Conservation (phyloP, 768 basidiomycete species). For the Rhodotorula kratochvilovae region DNA sequence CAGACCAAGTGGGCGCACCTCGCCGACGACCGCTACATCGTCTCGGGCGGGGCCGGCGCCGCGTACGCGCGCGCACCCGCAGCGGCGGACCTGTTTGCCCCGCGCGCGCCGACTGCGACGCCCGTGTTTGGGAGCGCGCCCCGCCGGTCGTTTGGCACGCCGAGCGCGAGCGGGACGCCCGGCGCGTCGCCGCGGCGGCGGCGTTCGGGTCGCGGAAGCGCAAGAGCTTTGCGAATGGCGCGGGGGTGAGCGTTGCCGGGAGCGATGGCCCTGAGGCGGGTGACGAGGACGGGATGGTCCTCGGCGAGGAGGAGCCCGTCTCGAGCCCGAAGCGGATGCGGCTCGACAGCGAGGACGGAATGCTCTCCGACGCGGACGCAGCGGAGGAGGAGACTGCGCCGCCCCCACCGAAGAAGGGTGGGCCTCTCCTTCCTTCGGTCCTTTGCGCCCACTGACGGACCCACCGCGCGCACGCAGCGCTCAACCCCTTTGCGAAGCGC, state of each 20-base stretch:
- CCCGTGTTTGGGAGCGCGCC: conserved; percentile 20
- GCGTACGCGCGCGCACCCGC: not conserved
- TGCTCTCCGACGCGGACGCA: not conserved
- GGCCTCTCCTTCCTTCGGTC: not conserved
- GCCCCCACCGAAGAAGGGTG: conserved; percentile 32
- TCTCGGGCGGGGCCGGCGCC: not conserved
- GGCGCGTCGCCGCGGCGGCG: not conserved
- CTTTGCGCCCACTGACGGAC: too few relatives aligned
- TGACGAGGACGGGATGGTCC: not conserved
- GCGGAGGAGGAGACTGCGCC: conserved; percentile 3
- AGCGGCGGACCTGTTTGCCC: conserved; percentile 17
- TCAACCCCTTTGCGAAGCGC: conserved; percentile 44
- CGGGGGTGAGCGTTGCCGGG: not conserved
- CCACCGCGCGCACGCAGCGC: conserved; percentile 11
- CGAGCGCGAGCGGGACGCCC: not conserved
- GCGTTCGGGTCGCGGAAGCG: conserved; percentile 17
- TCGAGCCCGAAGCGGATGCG: conserved; percentile 17
- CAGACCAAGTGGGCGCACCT: conserved; percentile 42
- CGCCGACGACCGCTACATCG: conserved; percentile 37
- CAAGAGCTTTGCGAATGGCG: not conserved
- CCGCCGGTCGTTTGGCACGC: conserved; percentile 2
- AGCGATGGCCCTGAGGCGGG: conserved; percentile 7
- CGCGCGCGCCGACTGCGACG: conserved; percentile 15
- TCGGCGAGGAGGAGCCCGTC: conserved; percentile 15
- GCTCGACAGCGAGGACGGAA: conserved; percentile 13